A percentile compares a stretch with the other conserved stretches of the same genome.
phyloP scores from a whole-genome alignment of 2,329 filamentous ascomycete species.

The Zalaria obscura region DNA sequence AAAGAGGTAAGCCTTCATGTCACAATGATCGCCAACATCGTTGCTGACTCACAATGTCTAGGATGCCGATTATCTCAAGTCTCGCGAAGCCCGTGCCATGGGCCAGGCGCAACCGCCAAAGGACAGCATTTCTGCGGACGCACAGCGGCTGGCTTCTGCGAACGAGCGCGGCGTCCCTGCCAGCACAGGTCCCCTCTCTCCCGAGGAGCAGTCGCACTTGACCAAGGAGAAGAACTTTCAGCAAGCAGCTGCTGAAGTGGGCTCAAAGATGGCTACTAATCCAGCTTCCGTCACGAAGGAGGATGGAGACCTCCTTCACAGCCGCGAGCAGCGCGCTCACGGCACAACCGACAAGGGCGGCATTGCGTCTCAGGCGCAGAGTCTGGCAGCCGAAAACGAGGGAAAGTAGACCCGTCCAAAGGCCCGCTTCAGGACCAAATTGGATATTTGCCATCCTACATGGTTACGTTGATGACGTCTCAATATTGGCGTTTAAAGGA shows the following conservation, averaged over 20 bases:
- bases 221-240: constrained; percentile 19
- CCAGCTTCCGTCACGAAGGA: constrained; percentile 18
- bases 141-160: constrained; percentile 24
- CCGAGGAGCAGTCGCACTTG: constrained; percentile 15
- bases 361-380: constrained; percentile 18
- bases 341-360: constrained; percentile 17
- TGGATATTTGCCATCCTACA: no score
- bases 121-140: constrained; percentile 21
- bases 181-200: constrained; percentile 6
- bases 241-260: constrained; percentile 14
- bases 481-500: no score
- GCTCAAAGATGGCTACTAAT: constrained; percentile 18
- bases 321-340: constrained; percentile 18
- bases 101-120: constrained; percentile 13
- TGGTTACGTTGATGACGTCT: no score
- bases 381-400: constrained; percentile 14
- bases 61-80: constrained; percentile 26
- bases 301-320: constrained; percentile 17
- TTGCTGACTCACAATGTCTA: constrained; percentile 2
- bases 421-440: no score
- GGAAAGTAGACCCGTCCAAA: neutral
- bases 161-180: constrained; percentile 11
- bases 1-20: constrained; percentile 8
- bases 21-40: no score
- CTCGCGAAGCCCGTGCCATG: constrained; percentile 22